Conservation (phyloP, 305 asterid species). For the Solanum aculeatissimum region DNA sequence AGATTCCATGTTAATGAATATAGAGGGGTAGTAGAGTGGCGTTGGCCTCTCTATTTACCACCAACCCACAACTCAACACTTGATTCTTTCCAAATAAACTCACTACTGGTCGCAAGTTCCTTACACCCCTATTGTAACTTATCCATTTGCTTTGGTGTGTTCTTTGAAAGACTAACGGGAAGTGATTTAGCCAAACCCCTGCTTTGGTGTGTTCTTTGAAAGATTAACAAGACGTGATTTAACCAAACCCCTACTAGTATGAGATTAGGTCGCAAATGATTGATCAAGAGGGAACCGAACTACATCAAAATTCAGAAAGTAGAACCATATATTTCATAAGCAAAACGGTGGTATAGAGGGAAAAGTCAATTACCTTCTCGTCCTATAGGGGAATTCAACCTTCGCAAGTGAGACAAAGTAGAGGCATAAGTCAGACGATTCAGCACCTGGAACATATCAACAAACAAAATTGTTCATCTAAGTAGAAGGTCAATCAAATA, state of each 20-base stretch:
- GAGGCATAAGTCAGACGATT: constrained; percentile 98
- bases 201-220: background rate
- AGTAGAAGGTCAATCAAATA: background rate
- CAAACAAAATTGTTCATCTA: background rate
- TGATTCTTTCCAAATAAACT: background rate
- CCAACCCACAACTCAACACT: background rate
- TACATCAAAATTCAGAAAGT: background rate
- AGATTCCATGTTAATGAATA: background rate
- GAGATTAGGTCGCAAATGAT: background rate
- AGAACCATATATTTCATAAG: background rate
- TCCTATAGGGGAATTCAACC: constrained; percentile 95
- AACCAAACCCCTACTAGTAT: background rate
- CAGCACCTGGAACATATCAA: constrained; percentile 53
- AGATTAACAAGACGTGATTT: background rate
- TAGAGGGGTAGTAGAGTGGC: background rate
- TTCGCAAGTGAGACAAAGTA: constrained; percentile 89
- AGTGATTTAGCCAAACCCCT: background rate
- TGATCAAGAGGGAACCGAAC: background rate
- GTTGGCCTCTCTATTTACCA: background rate
- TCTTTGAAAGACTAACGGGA: background rate
- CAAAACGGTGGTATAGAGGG: background rate
- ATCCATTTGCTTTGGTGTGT: background rate
- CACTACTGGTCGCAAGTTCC: background rate
- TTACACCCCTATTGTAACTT: background rate
- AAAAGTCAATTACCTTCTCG: constrained; percentile 65